Evolutionary conservation across 1,284 basidiomycete genomes (phyloP), one percentile per base, ranked within the genome.

Genomic region (Abortiporus biennis): DNA sequence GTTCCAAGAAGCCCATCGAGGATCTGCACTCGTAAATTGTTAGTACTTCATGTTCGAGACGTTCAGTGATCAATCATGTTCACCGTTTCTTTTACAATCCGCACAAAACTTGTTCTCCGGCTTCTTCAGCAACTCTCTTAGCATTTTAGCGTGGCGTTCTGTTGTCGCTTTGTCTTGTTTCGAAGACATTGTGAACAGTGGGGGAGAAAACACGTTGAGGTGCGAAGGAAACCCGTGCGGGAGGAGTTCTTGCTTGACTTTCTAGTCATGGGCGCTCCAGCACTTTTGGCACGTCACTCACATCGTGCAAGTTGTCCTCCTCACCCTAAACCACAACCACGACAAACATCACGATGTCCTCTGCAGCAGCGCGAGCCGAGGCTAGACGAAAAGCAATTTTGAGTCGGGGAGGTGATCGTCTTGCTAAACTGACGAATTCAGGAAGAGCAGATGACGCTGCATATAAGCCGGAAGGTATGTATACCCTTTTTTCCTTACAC

Each of bases 1-100:
- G 62, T 98, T 99, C 91, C 94, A 97, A 1, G 92, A 94, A 16
- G 95, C 95, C 95, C 95, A 99, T 58, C 95, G 75, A 29, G 95
- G 91, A 71, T 98, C 95, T 95, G 54, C 27, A 22, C 27, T n/a
- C n/a, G n/a, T n/a, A n/a, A n/a, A 29, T 29, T 29, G 27, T 29
- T n/a, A n/a, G n/a, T 29, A n/a, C 27, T n/a, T 29, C 27, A 29
- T 8, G 8, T 9, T 9, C 27, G 25, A 43, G 34, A 44, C 36
- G 11, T 19, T 31, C 12, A 29, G 22, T 34, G 36, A 42, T 20
- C 43, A 42, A 37, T 37, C 48, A 16, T 32, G 34, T 35, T 40
- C 50, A 88, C 92, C 92, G 63, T 95, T 93, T 52, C 84, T 80
- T 61, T 94, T 92, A 69, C 92, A 96, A 59, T 96, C 92, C 1